Conservation (phyloP, 345 rosid genomes). For the Hypericum perforatum region DNA sequence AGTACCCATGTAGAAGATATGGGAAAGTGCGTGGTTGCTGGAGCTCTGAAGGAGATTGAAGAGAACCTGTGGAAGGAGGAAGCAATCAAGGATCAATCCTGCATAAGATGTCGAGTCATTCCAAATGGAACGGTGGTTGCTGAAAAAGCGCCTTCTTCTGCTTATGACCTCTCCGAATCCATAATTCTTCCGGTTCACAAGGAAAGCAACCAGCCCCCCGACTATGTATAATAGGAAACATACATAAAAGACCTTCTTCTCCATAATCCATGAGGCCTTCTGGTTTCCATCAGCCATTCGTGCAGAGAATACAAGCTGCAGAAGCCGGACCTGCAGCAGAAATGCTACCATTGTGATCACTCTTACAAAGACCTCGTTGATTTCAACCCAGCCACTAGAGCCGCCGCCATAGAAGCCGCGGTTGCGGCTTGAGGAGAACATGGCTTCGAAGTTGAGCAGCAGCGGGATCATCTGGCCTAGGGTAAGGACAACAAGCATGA, state of each 20-base stretch:
- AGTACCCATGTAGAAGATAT: background rate
- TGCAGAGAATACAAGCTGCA: constrained; percentile 15
- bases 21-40: background rate
- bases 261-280: constrained; percentile 16
- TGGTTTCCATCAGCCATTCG: constrained; percentile 5
- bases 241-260: constrained; percentile 15
- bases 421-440: constrained; percentile 8
- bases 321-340: constrained; percentile 19
- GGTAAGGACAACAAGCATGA: constrained; percentile 17
- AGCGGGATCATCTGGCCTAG: constrained; percentile 18
- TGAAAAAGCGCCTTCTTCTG: background rate
- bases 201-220: constrained; percentile 13
- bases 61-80: background rate
- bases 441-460: constrained; percentile 19
- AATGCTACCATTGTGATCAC: constrained; percentile 14
- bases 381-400: constrained; percentile 11
- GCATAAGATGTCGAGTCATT: background rate
- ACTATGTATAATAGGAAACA: constrained; percentile 10
- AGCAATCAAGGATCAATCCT: background rate
- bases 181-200: constrained; percentile 9
- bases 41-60: background rate
- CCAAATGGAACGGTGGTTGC: background rate
- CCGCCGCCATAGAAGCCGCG: background rate
- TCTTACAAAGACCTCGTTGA: constrained; percentile 20
- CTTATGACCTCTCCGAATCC: no score